phyloP scores from a whole-genome alignment of 2,329 filamentous ascomycete genomes.

The Ophiosphaerella korrae region DNA sequence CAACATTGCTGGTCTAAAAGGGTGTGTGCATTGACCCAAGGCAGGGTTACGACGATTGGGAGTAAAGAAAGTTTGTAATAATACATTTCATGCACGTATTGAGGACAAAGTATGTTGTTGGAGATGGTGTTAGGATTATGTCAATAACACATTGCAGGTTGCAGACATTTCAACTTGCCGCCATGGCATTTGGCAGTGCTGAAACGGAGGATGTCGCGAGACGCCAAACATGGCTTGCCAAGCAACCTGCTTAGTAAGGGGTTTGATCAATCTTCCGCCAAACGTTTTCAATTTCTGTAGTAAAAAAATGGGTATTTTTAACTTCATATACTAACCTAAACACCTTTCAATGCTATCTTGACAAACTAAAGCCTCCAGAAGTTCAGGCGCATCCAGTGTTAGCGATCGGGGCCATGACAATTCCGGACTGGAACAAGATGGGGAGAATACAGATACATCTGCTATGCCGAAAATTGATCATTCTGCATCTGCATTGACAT shows the following conservation, averaged over 20 bases:
- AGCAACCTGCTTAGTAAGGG: slow-evolving; percentile 13
- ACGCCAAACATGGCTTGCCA: slow-evolving; percentile 17
- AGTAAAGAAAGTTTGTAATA: background rate
- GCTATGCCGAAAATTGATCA: slow-evolving; percentile 1
- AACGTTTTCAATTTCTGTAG: background rate
- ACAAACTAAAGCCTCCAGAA: background rate
- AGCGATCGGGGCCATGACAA: too few relatives aligned
- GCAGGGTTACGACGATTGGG: background rate
- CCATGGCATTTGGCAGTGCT: slow-evolving; percentile 4
- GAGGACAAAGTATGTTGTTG: background rate
- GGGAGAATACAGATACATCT: background rate
- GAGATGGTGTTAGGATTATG: background rate
- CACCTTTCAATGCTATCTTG: slow-evolving; percentile 26
- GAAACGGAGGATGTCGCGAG: slow-evolving; percentile 25
- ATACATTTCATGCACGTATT: background rate
- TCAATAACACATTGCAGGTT: slow-evolving; percentile 1
- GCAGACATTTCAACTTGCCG: slow-evolving; percentile 1
- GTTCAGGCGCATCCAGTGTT: too few relatives aligned
- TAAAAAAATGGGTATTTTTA: slow-evolving; percentile 24
- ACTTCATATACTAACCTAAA: slow-evolving; percentile 27
- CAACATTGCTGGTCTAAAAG: slow-evolving; percentile 31
- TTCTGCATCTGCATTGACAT: slow-evolving; percentile 34
- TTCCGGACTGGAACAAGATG: background rate
- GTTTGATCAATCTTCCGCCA: background rate
- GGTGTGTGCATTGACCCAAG: background rate